Conservation (phyloP, 805 yeast genomes). For the Starmerella geochares region DNA sequence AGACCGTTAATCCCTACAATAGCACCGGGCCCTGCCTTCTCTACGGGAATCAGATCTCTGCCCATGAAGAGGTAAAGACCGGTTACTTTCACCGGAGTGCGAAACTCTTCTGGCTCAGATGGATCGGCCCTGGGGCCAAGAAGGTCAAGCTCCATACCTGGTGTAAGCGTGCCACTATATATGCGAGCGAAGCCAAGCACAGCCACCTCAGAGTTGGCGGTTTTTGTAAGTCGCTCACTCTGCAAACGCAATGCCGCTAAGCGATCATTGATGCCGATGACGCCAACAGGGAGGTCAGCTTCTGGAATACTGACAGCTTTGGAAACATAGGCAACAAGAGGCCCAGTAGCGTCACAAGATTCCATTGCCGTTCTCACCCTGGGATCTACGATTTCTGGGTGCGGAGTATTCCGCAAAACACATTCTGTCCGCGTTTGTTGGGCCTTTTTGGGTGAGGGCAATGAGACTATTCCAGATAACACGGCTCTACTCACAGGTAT, state of each 20-base stretch:
- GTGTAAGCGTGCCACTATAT: slow-evolving; percentile 68
- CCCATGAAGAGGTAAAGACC: slow-evolving; percentile 85
- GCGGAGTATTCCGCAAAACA: slow-evolving; percentile 51
- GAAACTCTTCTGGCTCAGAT: slow-evolving; percentile 42
- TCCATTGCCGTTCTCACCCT: slow-evolving; percentile 45
- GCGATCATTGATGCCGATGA: slow-evolving; percentile 26
- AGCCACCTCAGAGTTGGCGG: slow-evolving; percentile 39
- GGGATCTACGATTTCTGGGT: slow-evolving; percentile 40
- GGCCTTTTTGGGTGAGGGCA: slow-evolving; percentile 74
- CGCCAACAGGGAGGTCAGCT: slow-evolving; percentile 54
- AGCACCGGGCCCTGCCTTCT: slow-evolving; percentile 84
- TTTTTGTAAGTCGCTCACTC: slow-evolving; percentile 41
- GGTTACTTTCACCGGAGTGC: slow-evolving; percentile 49
- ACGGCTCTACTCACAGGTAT: slow-evolving; percentile 83
- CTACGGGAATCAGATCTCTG: slow-evolving; percentile 65
- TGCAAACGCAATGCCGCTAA: slow-evolving; percentile 36
- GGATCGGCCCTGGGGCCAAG: slow-evolving; percentile 87
- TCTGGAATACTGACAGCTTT: slow-evolving; percentile 81
- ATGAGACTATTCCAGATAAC: slow-evolving; percentile 69
- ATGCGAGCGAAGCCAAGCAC: slow-evolving; percentile 82
- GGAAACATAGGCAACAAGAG: slow-evolving; percentile 69
- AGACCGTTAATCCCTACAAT: slow-evolving; percentile 91
- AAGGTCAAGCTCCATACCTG: slow-evolving; percentile 66
- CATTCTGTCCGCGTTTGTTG: slow-evolving; percentile 63
- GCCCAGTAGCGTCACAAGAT: slow-evolving; percentile 56